Conservation (phyloP, 257 asterid species). For the Primulina eburnea region DNA sequence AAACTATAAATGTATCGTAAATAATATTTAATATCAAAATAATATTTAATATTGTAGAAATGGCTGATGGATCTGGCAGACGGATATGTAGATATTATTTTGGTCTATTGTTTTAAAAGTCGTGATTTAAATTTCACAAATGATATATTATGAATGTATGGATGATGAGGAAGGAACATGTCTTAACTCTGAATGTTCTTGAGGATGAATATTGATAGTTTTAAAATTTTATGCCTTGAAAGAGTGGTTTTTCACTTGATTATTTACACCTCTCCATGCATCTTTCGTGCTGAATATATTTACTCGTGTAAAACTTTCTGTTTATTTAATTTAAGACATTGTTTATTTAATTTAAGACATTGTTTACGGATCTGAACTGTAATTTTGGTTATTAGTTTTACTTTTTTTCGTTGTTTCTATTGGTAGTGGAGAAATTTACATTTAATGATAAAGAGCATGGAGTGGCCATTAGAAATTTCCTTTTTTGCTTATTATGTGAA, state of each 20-base stretch:
- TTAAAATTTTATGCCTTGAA: not conserved
- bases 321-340: too few species aligned
- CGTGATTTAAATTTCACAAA: not conserved
- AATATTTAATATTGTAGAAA: not conserved
- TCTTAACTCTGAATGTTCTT: not conserved
- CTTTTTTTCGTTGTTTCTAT: not conserved
- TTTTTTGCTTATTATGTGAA: not conserved
- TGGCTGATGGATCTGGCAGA: not conserved
- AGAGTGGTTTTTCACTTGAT: not conserved
- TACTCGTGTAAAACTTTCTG: not conserved
- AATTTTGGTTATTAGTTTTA: not conserved
- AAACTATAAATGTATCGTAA: not conserved
- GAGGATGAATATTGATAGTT: not conserved
- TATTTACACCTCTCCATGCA: not conserved
- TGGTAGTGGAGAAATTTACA: constrained; percentile 4
- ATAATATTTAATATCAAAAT: too few species aligned
- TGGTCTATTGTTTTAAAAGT: not conserved
- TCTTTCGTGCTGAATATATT: not conserved
- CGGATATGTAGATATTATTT: too few species aligned
- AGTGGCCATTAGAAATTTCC: not conserved
- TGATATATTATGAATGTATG: not conserved
- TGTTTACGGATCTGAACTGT: not conserved
- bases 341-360: too few species aligned
- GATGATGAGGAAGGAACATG: not conserved
- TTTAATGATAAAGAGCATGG: constrained; percentile 9